Evolutionary conservation across 129 eudicot genomes (phyloP).

Genomic region (Artemisia argyi): DNA sequence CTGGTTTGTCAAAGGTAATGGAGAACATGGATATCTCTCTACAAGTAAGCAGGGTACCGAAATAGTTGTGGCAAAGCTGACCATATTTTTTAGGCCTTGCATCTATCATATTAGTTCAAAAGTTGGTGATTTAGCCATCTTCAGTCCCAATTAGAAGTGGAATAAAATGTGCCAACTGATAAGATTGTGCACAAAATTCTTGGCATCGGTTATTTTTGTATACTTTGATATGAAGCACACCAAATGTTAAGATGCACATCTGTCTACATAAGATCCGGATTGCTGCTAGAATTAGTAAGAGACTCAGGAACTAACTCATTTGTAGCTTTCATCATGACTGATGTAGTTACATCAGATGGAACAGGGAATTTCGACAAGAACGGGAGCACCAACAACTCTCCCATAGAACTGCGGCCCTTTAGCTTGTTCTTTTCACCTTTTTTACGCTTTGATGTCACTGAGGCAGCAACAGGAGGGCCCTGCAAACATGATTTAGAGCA

Average conservation of each 20-base stretch:
- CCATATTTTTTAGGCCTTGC: background rate
- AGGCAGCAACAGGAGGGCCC: slow-evolving; percentile 67
- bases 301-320: slow-evolving; percentile 48
- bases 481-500: slow-evolving; percentile 30
- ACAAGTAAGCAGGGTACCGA: background rate
- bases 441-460: slow-evolving; percentile 64
- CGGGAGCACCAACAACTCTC: slow-evolving; percentile 79
- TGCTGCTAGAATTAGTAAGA: slow-evolving; percentile 6
- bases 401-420: slow-evolving; percentile 70
- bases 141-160: background rate
- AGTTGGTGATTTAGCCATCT: background rate
- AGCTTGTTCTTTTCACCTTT: slow-evolving; percentile 75
- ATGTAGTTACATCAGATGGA: slow-evolving; percentile 46
- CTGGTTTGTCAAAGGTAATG: slow-evolving; percentile 1
- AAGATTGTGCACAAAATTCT: background rate
- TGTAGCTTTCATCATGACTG: slow-evolving; percentile 27
- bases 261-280: background rate
- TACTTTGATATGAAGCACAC: background rate
- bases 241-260: slow-evolving; percentile 1
- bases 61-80: background rate
- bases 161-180: too few relatives aligned
- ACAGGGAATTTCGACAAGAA: slow-evolving; percentile 65
- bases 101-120: background rate
- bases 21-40: too few relatives aligned
- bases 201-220: background rate